A percentile compares a stretch with the other conserved stretches of the same genome.
Evolutionary conservation across 306 rosid species (phyloP).

Genomic region (Arachis hypogaea): DNA sequence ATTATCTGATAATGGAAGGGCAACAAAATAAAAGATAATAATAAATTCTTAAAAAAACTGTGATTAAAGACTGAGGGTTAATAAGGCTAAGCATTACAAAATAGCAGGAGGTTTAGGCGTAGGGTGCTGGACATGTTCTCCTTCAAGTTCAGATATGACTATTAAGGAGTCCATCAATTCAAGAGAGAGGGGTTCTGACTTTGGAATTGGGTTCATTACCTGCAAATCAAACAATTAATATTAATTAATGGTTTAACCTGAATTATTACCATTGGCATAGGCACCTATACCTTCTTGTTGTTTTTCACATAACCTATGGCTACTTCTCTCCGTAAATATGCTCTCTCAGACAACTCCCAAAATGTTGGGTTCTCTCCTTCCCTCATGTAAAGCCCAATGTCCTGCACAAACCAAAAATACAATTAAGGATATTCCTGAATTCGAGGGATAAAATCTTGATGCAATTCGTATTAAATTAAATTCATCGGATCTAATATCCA

Average conservation of each 20-base stretch:
- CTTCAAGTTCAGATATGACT: conserved; percentile 93
- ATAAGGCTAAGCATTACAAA: no score
- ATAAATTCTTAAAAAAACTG: no score
- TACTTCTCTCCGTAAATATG: conserved; percentile 82
- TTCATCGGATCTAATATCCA: no score
- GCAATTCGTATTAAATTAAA: background rate
- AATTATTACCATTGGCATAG: background rate
- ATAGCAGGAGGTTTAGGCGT: no score
- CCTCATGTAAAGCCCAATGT: conserved; percentile 78
- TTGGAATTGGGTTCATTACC: conserved; percentile 88
- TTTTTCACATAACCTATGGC: conserved; percentile 91
- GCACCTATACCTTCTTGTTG: conserved; percentile 60
- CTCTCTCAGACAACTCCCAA: conserved; percentile 82
- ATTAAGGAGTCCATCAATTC: conserved; percentile 75
- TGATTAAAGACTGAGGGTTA: no score
- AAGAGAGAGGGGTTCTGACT: conserved; percentile 81
- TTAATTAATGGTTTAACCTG: conserved; percentile 27
- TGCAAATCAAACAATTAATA: conserved; percentile 44
- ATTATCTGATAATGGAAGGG: no score
- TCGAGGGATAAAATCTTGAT: background rate
- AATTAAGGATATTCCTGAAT: conserved; percentile 19
- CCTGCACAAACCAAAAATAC: conserved; percentile 48
- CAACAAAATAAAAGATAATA: no score
- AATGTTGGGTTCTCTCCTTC: conserved; percentile 89
- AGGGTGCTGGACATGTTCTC: conserved; percentile 49